Evolutionary conservation across 106 monocot genomes (phyloP).

Genomic region (Posidonia australis): DNA sequence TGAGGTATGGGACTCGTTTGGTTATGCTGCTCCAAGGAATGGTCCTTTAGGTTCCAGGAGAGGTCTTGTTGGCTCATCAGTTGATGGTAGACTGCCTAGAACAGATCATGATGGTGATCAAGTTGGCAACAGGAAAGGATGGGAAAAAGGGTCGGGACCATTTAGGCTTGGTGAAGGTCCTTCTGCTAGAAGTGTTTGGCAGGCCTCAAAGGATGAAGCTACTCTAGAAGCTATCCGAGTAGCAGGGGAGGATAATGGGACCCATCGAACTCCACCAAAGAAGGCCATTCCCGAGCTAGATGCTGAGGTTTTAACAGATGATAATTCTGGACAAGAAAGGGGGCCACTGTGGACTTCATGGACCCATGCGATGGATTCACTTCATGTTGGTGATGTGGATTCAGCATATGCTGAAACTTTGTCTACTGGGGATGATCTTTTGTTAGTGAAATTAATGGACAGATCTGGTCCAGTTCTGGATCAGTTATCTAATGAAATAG

Average conservation of each 20-base stretch:
- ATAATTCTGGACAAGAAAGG: constrained; percentile 35
- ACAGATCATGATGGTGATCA: constrained; percentile 42
- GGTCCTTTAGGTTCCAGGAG: constrained; percentile 34
- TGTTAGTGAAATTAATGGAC: constrained; percentile 92
- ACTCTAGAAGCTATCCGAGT: constrained; percentile 95
- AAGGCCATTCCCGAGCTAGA: constrained; percentile 42
- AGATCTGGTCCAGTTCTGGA: constrained; percentile 74
- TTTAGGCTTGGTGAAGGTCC: constrained; percentile 94
- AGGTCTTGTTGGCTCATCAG: constrained; percentile 29
- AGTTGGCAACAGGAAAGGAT: constrained; percentile 46
- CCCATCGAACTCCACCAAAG: constrained; percentile 24
- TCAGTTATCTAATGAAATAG: constrained; percentile 64
- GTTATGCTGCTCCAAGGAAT: constrained; percentile 35
- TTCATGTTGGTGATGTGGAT: constrained; percentile 77
- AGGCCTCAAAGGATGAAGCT: constrained; percentile 97
- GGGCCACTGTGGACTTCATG: constrained; percentile 64
- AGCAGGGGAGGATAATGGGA: constrained; percentile 83
- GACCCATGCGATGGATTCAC: constrained; percentile 84
- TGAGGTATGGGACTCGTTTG: constrained; percentile 50
- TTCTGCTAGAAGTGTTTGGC: constrained; percentile 98
- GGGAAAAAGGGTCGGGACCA: constrained; percentile 80
- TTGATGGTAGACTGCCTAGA: constrained; percentile 40
- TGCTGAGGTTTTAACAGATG: constrained; percentile 47
- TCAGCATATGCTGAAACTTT: constrained; percentile 78
- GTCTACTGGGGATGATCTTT: constrained; percentile 55